These are phyloP conservation scores for Nemania bipapillata DNA, from an alignment of 2,329 filamentous ascomycete species.

Conservation along the genomic window DNA sequence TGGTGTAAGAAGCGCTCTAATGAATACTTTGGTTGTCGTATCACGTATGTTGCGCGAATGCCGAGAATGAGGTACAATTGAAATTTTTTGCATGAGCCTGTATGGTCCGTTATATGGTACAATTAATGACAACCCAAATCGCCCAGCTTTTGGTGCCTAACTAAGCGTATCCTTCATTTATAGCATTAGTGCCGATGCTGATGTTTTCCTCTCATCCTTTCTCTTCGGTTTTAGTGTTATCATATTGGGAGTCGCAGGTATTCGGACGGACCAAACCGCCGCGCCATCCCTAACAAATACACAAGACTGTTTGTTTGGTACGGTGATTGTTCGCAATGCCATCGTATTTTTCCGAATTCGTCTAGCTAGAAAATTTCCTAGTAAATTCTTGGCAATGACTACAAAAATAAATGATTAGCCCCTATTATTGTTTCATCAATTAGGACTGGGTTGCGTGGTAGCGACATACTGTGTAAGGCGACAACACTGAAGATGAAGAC, in stretches of 20 bases:
- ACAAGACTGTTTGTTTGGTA: constrained; percentile 17
- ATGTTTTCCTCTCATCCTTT: not conserved
- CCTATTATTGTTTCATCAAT: not conserved
- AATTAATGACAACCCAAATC: constrained; percentile 37
- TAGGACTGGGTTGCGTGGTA: not conserved
- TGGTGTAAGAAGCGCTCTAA: no score
- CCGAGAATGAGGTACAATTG: constrained; percentile 27
- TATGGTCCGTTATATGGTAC: constrained; percentile 46
- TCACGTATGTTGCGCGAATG: not conserved
- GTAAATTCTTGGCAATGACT: constrained; percentile 98
- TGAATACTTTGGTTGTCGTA: not conserved
- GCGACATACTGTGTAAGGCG: constrained; percentile 88
- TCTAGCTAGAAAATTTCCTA: constrained; percentile 80
- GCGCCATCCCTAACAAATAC: constrained; percentile 41
- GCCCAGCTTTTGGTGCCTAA: constrained; percentile 23
- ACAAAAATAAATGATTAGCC: constrained; percentile 39
- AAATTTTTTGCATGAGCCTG: constrained; percentile 45
- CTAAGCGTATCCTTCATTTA: constrained; percentile 23
- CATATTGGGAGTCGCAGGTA: constrained; percentile 44
- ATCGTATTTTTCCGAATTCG: constrained; percentile 5
- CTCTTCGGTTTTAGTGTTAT: constrained; percentile 17
- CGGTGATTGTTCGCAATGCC: constrained; percentile 5
- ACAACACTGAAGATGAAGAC: constrained; percentile 99
- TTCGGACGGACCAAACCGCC: constrained; percentile 30
- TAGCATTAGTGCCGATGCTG: constrained; percentile 26